Evolutionary conservation across 306 rosid genomes (phyloP).

Genomic region (Dicorynia guianensis): DNA sequence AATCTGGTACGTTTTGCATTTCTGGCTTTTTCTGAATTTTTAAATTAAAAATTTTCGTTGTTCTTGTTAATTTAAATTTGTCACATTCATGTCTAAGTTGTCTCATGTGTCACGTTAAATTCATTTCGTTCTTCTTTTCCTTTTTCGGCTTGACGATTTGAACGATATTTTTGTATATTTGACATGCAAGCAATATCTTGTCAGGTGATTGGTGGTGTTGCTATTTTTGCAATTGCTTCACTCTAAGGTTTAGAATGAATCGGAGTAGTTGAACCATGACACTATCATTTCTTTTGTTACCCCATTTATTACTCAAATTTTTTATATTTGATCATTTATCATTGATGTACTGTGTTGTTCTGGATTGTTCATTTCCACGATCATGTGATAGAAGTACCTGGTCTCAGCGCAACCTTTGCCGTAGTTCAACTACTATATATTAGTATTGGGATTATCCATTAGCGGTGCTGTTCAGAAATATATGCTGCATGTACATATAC

Average conservation of each 20-base stretch:
- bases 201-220: too few species aligned
- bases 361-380: slow-evolving; percentile 13
- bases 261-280: not conserved
- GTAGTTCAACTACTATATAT: not conserved
- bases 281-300: not conserved
- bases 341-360: slow-evolving; percentile 1
- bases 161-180: too few species aligned
- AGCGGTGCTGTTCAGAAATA: too few species aligned
- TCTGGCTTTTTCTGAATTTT: not conserved
- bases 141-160: too few species aligned
- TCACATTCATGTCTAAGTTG: not conserved
- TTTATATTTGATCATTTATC: not conserved
- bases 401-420: slow-evolving; percentile 21
- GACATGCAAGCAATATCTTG: too few species aligned
- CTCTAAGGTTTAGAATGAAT: not conserved
- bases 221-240: too few species aligned
- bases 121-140: not conserved
- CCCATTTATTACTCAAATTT: not conserved
- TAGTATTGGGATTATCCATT: too few species aligned
- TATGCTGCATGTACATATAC: too few species aligned
- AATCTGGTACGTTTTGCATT: slow-evolving; percentile 43
- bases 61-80: too few species aligned
- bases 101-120: not conserved
- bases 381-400: slow-evolving; percentile 5
- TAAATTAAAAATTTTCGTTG: not conserved